A percentile compares a stretch with the other conserved stretches of the same genome.
Conservation (phyloP, 208 protist species). For the Crithidia fasciculata region DNA sequence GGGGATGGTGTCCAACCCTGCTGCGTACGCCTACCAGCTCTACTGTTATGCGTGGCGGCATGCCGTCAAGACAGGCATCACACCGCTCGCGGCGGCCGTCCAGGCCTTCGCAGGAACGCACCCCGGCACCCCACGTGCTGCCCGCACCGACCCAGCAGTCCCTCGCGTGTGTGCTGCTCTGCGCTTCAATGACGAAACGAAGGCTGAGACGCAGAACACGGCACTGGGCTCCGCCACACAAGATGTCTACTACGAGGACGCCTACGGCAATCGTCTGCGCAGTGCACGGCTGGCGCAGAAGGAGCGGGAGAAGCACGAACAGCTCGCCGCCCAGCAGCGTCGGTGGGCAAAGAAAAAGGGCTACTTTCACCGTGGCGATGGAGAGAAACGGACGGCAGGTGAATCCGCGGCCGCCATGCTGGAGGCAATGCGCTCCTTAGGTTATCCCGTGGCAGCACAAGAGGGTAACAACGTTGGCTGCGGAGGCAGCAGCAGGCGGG, state of each 20-base stretch:
- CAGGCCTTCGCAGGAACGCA: constrained; percentile 17
- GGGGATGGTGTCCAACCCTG: neutral
- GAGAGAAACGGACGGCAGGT: constrained; percentile 7
- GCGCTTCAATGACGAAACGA: constrained; percentile 55
- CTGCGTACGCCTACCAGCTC: constrained; percentile 31
- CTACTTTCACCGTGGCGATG: constrained; percentile 64
- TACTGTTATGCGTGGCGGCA: constrained; percentile 40
- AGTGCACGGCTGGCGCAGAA: constrained; percentile 77
- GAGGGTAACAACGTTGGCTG: neutral
- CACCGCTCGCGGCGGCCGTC: constrained; percentile 17
- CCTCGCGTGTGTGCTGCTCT: constrained; percentile 34
- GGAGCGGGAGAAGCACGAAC: constrained; percentile 46
- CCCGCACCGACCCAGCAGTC: neutral
- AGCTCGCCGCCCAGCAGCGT: constrained; percentile 40
- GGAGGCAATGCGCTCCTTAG: constrained; percentile 16
- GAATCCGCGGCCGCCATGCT: constrained; percentile 26
- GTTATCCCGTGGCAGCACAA: too few relatives aligned
- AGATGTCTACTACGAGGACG: constrained; percentile 55
- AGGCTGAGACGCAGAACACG: constrained; percentile 36
- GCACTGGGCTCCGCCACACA: constrained; percentile 39
- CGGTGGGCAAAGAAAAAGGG: constrained; percentile 51
- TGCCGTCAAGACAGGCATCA: constrained; percentile 29
- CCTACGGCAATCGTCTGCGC: constrained; percentile 75
- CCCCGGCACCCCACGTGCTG: too few relatives aligned
- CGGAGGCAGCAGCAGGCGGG: neutral